Evolutionary conservation across 2,329 filamentous ascomycete species (phyloP).

Genomic region (Apiospora marii): DNA sequence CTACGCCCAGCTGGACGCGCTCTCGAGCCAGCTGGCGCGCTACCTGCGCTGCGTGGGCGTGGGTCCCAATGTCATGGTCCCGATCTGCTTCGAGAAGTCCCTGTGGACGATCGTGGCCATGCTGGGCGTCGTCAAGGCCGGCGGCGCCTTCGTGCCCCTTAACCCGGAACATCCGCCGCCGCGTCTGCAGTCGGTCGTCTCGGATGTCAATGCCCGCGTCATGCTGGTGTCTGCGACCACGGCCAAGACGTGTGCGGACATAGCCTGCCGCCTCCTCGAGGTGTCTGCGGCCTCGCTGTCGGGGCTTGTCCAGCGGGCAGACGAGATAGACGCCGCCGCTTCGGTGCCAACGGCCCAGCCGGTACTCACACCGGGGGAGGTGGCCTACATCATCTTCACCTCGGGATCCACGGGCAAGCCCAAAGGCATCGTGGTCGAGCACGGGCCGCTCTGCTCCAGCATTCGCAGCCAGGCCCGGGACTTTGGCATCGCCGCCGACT

Average conservation of each 20-base stretch:
- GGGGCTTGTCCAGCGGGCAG: too few species aligned
- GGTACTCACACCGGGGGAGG: too few species aligned
- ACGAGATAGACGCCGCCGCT: too few species aligned
- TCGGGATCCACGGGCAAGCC: neutral
- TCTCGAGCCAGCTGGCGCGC: neutral
- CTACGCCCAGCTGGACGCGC: neutral
- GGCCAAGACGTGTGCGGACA: too few species aligned
- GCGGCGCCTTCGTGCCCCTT: neutral
- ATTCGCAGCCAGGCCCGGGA: too few species aligned
- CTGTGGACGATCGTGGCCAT: neutral
- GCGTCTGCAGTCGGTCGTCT: neutral
- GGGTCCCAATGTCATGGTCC: neutral
- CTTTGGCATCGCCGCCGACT: constrained; percentile 49
- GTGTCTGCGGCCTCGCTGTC: too few species aligned
- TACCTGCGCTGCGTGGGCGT: neutral
- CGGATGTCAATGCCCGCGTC: neutral
- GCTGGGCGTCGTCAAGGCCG: neutral
- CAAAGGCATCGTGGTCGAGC: neutral
- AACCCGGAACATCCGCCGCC: too few species aligned
- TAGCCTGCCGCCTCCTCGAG: too few species aligned
- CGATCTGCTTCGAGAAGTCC: neutral
- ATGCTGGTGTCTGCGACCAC: too few species aligned
- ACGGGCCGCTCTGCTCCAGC: neutral
- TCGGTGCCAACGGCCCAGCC: too few species aligned
- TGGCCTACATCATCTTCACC: neutral